Percentiles rank a stretch among this genome's conserved stretches.
These are phyloP conservation scores for Fimicolochytrium jonesii DNA, from an alignment of 192 early-diverging fungal genomes.

Conservation along the genomic window DNA sequence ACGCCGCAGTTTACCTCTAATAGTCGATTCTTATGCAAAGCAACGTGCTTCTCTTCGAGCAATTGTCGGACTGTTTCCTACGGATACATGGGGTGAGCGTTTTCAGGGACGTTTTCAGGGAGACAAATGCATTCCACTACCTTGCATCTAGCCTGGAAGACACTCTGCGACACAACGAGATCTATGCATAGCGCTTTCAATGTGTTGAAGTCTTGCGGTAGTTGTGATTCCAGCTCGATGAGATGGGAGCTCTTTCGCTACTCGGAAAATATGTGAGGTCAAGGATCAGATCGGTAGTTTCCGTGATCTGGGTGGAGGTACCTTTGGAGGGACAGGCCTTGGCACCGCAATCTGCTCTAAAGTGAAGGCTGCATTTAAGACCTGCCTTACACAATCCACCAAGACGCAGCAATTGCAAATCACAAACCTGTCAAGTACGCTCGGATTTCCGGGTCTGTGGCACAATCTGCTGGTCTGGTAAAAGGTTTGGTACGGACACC, in stretches of 20 bases:
- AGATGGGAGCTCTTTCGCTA: conserved; percentile 19
- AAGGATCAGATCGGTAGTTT: neutral
- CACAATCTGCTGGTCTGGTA: conserved; percentile 25
- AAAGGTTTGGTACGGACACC: neutral
- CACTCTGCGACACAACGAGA: conserved; percentile 28
- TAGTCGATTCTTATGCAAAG: conserved; percentile 32
- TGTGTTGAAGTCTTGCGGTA: conserved; percentile 24
- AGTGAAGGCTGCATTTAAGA: neutral
- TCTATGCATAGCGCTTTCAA: conserved; percentile 25
- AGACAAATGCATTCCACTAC: too few relatives aligned
- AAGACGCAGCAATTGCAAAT: neutral
- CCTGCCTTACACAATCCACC: neutral
- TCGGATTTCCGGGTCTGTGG: conserved; percentile 1
- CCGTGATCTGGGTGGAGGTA: neutral
- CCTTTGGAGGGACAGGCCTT: conserved; percentile 1
- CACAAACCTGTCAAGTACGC: conserved; percentile 5
- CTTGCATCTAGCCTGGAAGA: conserved; percentile 39
- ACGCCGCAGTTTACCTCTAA: conserved; percentile 24
- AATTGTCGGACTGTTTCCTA: conserved; percentile 40
- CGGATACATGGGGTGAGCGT: neutral
- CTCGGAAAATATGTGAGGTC: neutral
- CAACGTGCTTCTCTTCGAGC: conserved; percentile 39
- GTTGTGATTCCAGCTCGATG: conserved; percentile 14
- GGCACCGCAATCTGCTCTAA: neutral
- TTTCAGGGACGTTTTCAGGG: neutral